phyloP scores from a whole-genome alignment of 352 stramenopile genomes.

The Phytophthora nicotianae region DNA sequence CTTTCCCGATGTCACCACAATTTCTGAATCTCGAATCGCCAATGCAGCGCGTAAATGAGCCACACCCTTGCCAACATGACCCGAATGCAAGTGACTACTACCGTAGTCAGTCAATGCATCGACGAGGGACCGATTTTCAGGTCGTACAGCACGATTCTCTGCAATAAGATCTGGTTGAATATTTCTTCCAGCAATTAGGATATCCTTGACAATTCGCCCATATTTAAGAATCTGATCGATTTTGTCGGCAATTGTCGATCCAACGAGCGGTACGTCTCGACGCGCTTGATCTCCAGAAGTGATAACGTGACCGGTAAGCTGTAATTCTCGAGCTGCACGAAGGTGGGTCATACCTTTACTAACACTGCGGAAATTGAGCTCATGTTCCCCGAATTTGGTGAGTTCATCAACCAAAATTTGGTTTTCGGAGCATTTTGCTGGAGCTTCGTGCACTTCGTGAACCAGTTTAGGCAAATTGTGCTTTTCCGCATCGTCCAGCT shows the following conservation, averaged over 20 bases:
- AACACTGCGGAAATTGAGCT: slow-evolving; percentile 3
- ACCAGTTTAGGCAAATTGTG: not conserved
- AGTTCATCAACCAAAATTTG: slow-evolving; percentile 4
- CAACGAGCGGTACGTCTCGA: not conserved
- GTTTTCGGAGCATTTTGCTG: slow-evolving; percentile 1
- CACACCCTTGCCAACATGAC: slow-evolving; percentile 1
- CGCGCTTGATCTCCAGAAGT: slow-evolving; percentile 2
- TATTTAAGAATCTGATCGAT: slow-evolving; percentile 10
- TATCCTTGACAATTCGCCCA: slow-evolving; percentile 4
- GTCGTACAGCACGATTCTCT: not conserved
- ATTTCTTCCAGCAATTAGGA: not conserved
- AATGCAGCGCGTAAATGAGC: slow-evolving; percentile 3
- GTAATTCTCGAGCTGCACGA: not conserved
- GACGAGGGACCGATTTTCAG: slow-evolving; percentile 1
- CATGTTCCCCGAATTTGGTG: slow-evolving; percentile 1
- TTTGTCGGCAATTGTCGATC: not conserved
- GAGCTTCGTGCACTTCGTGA: not conserved
- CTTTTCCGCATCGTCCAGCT: not conserved
- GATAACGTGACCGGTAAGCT: not conserved
- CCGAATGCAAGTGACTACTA: slow-evolving; percentile 2
- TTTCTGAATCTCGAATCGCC: slow-evolving; percentile 6
- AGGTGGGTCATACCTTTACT: slow-evolving; percentile 4
- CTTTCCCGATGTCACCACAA: slow-evolving; percentile 2
- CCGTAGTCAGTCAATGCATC: slow-evolving; percentile 1
- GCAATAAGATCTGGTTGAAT: not conserved